A percentile compares a stretch with the other conserved stretches of the same genome.
phyloP scores from a whole-genome alignment of 352 stramenopile species.

The Phytophthora palmivora region DNA sequence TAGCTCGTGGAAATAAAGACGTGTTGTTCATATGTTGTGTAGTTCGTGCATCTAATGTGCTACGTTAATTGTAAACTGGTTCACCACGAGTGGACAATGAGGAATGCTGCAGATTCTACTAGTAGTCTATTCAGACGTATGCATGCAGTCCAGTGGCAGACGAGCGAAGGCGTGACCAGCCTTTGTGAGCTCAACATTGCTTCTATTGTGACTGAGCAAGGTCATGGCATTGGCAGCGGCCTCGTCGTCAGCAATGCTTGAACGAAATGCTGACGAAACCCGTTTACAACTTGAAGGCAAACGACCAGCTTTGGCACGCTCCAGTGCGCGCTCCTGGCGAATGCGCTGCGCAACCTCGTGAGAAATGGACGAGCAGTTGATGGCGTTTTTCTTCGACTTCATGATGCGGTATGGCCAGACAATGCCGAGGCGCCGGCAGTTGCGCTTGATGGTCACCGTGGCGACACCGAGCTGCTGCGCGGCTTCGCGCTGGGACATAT shows the following conservation, averaged over 20 bases:
- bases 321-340: slow-evolving; percentile 38
- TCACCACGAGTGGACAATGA: no score
- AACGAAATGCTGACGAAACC: slow-evolving; percentile 15
- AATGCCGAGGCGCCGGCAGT: slow-evolving; percentile 64
- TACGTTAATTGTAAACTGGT: no score
- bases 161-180: slow-evolving; percentile 46
- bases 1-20: no score
- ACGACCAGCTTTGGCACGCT: slow-evolving; percentile 40
- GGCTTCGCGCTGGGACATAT: slow-evolving; percentile 63
- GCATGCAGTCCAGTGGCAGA: slow-evolving; percentile 49
- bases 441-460: slow-evolving; percentile 68
- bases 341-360: slow-evolving; percentile 45
- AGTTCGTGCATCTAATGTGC: no score
- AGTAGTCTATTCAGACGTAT: slow-evolving; percentile 20
- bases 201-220: slow-evolving; percentile 20
- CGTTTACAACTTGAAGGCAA: slow-evolving; percentile 24
- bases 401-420: slow-evolving; percentile 65
- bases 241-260: slow-evolving; percentile 21
- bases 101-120: neutral
- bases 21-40: no score
- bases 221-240: slow-evolving; percentile 39
- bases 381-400: slow-evolving; percentile 57
- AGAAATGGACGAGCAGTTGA: slow-evolving; percentile 42
- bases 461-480: slow-evolving; percentile 59
- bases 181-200: slow-evolving; percentile 30